phyloP scores from a whole-genome alignment of 1,284 basidiomycete genomes.

The Lentinula novae-zelandiae region DNA sequence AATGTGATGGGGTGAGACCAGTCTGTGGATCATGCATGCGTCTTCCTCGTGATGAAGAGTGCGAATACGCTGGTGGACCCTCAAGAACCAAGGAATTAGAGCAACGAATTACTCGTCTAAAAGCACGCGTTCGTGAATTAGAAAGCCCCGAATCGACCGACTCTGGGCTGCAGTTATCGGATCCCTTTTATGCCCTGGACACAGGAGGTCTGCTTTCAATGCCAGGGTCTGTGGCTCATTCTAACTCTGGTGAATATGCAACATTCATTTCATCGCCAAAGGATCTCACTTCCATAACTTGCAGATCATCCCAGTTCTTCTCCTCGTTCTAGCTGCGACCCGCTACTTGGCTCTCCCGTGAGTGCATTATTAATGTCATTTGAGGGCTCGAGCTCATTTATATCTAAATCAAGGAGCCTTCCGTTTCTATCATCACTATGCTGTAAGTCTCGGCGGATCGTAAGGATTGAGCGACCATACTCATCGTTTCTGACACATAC shows the following conservation, averaged over 20 bases:
- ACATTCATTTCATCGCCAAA: neutral
- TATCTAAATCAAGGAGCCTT: conserved; percentile 9
- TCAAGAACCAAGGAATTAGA: conserved; percentile 13
- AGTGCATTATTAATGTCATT: conserved; percentile 1
- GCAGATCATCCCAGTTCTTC: neutral
- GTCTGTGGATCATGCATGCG: conserved; percentile 18
- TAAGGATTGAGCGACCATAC: neutral
- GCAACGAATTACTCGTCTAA: conserved; percentile 14
- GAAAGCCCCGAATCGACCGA: conserved; percentile 7
- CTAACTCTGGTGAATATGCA: neutral
- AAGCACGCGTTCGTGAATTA: conserved; percentile 17
- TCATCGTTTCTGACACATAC: neutral
- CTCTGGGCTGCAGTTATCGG: neutral
- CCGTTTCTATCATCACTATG: conserved; percentile 2
- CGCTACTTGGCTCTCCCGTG: conserved; percentile 9
- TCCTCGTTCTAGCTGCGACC: neutral
- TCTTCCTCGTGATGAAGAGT: conserved; percentile 13
- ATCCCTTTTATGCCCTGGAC: neutral
- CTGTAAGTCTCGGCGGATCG: conserved; percentile 4
- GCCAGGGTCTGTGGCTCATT: neutral
- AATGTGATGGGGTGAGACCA: conserved; percentile 19
- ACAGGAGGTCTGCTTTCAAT: neutral
- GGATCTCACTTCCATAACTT: neutral
- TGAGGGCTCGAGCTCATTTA: conserved; percentile 6
- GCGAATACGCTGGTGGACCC: conserved; percentile 15